phyloP scores from a whole-genome alignment of 169 alveolate species.

The Cryptosporidium sp. region DNA sequence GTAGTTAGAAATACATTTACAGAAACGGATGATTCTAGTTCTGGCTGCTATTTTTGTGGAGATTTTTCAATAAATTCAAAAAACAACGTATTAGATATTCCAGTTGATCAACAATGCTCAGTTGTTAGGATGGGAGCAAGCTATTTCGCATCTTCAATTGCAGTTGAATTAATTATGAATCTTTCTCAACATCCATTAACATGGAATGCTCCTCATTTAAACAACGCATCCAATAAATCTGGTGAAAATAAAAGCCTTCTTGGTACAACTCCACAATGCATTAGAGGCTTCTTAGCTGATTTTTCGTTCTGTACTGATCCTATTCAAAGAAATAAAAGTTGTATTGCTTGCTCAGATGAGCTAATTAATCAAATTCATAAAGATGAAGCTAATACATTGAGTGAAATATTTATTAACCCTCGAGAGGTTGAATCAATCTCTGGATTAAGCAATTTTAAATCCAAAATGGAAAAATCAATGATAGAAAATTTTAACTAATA shows the following conservation, averaged over 20 bases:
- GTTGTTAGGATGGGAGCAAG: slow-evolving; percentile 91
- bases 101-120: slow-evolving; percentile 91
- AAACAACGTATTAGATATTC: slow-evolving; percentile 86
- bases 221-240: background rate
- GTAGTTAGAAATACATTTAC: slow-evolving; percentile 88
- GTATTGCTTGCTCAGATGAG: slow-evolving; percentile 55
- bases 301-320: slow-evolving; percentile 22
- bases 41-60: slow-evolving; percentile 91
- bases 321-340: slow-evolving; percentile 30
- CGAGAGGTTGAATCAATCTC: slow-evolving; percentile 24
- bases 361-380: slow-evolving; percentile 7
- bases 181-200: slow-evolving; percentile 84
- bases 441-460: slow-evolving; percentile 28
- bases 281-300: slow-evolving; percentile 35
- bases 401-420: slow-evolving; percentile 38
- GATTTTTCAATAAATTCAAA: slow-evolving; percentile 88
- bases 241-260: slow-evolving; percentile 18
- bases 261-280: slow-evolving; percentile 60
- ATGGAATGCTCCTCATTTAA: slow-evolving; percentile 81
- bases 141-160: slow-evolving; percentile 86
- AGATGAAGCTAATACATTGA: slow-evolving; percentile 16
- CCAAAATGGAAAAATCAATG: background rate
- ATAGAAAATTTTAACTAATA: background rate
- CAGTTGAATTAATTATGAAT: slow-evolving; percentile 87
- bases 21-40: slow-evolving; percentile 61